These are phyloP conservation scores for Macadamia tetraphylla DNA, from an alignment of 164 flowering plant genomes.

Conservation along the genomic window DNA sequence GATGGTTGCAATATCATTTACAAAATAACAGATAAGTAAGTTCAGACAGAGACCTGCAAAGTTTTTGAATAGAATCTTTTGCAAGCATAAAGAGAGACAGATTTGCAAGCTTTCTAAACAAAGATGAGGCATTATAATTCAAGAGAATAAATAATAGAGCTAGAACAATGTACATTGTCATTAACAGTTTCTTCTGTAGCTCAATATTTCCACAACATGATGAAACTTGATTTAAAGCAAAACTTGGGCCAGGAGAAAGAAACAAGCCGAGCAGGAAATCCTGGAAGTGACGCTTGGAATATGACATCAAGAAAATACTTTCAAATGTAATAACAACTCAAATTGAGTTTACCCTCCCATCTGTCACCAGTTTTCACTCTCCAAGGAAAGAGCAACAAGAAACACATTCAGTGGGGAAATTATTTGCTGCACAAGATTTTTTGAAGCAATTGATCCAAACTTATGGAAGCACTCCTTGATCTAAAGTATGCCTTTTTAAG, in stretches of 20 bases:
- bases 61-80: too few relatives aligned
- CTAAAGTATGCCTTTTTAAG: constrained; percentile 48
- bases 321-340: constrained; percentile 71
- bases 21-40: too few relatives aligned
- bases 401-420: constrained; percentile 39
- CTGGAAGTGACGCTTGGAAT: too few relatives aligned
- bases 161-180: not conserved
- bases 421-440: constrained; percentile 21
- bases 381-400: constrained; percentile 54
- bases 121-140: not conserved
- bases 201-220: too few relatives aligned
- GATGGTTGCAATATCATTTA: too few relatives aligned
- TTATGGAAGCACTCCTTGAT: constrained; percentile 43
- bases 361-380: constrained; percentile 27
- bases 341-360: constrained; percentile 37
- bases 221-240: too few relatives aligned
- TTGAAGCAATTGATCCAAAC: constrained; percentile 21
- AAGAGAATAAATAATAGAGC: not conserved
- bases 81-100: not conserved
- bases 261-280: too few relatives aligned
- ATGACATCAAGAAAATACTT: constrained; percentile 44
- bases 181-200: too few relatives aligned
- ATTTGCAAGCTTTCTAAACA: not conserved
- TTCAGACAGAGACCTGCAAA: too few relatives aligned
- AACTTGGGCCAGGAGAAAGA: too few relatives aligned